These are phyloP conservation scores for Tripidium arundinaceum DNA, from an alignment of 202 grass and related monocot genomes.

Conservation along the genomic window DNA sequence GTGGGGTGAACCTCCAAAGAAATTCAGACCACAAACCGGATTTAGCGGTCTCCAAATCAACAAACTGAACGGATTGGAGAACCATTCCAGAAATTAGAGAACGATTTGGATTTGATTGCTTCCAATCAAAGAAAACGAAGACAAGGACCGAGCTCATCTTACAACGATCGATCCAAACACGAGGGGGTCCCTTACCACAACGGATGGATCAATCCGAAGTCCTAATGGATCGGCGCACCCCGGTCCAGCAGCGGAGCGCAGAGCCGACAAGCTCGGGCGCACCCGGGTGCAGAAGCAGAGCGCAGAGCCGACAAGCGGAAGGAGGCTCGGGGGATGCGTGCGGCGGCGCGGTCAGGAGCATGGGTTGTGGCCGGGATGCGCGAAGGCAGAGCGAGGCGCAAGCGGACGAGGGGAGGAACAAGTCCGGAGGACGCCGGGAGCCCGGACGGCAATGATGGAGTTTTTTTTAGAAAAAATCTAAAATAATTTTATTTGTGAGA, in stretches of 20 bases:
- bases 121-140: background rate
- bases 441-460: background rate
- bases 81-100: background rate
- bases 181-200: background rate
- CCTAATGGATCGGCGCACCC: conserved; percentile 8
- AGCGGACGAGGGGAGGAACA: background rate
- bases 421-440: background rate
- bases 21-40: background rate
- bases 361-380: no score
- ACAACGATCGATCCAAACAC: background rate
- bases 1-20: background rate
- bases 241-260: no score
- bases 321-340: no score
- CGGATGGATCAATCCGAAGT: background rate
- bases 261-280: no score
- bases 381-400: background rate
- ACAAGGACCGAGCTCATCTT: background rate
- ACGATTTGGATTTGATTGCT: background rate
- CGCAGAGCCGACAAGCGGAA: no score
- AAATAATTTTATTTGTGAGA: background rate
- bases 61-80: background rate
- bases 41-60: background rate
- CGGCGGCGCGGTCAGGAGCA: no score
- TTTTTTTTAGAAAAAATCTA: no score
- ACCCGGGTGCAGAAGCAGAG: no score